These are phyloP conservation scores for Dittrichia graveolens DNA, from an alignment of 129 eudicot genomes.

Conservation along the genomic window DNA sequence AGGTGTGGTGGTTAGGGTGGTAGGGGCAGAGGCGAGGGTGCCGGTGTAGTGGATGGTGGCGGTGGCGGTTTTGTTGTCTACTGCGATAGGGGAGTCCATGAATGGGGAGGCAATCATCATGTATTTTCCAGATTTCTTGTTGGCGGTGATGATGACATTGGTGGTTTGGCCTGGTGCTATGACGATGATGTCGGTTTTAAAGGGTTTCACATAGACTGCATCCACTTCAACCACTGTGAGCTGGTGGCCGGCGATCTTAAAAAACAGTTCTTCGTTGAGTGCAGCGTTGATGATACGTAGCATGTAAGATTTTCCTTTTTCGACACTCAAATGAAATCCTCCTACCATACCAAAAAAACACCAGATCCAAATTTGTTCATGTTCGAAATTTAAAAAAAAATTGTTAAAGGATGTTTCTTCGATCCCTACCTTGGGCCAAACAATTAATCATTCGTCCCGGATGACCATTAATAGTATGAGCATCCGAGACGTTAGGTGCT, in stretches of 20 bases:
- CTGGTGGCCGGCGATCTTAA: conserved; percentile 68
- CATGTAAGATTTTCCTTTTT: conserved; percentile 62
- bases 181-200: conserved; percentile 56
- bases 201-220: conserved; percentile 71
- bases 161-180: conserved; percentile 83
- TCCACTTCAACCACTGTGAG: conserved; percentile 73
- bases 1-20: conserved; percentile 53
- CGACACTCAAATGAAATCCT: conserved; percentile 50
- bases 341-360: conserved; percentile 22
- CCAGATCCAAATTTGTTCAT: no score
- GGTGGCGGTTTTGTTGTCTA: conserved; percentile 67
- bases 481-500: conserved; percentile 73
- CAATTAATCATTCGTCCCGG: conserved; percentile 55
- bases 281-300: conserved; percentile 72
- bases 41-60: conserved; percentile 69
- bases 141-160: conserved; percentile 53
- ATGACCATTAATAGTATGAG: conserved; percentile 76
- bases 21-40: conserved; percentile 38
- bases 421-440: conserved; percentile 38
- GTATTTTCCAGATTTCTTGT: conserved; percentile 52
- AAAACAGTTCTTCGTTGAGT: conserved; percentile 79
- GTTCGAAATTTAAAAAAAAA: neutral
- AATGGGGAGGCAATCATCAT: conserved; percentile 57
- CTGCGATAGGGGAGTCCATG: conserved; percentile 61
- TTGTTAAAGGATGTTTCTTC: neutral